phyloP scores from a whole-genome alignment of 768 basidiomycete species.

The Nidularia pulvinata region DNA sequence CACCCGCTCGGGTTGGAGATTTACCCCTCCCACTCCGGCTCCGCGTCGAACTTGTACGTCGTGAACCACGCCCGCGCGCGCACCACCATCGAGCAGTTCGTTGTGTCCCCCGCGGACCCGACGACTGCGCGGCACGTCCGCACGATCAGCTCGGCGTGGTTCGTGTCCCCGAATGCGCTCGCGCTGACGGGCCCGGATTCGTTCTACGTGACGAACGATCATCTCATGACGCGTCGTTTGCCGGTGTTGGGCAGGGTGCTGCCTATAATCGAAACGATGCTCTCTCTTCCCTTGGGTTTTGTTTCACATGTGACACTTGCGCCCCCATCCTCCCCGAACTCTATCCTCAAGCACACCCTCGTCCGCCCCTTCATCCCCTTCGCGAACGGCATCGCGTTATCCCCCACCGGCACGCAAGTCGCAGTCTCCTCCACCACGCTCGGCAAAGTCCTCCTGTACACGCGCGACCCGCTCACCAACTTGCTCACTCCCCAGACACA shows the following conservation, averaged over 20 bases:
- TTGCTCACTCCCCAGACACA: slow-evolving; percentile 31
- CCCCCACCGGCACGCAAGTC: slow-evolving; percentile 43
- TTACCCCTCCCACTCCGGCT: slow-evolving; percentile 46
- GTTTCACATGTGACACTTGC: slow-evolving; percentile 53
- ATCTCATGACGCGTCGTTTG: slow-evolving; percentile 62
- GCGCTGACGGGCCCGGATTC: slow-evolving; percentile 64
- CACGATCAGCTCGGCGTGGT: slow-evolving; percentile 57
- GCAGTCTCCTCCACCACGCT: slow-evolving; percentile 59
- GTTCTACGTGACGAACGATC: slow-evolving; percentile 78
- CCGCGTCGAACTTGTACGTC: slow-evolving; percentile 57
- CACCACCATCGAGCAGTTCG: slow-evolving; percentile 72
- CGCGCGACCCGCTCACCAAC: slow-evolving; percentile 43
- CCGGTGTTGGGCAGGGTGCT: slow-evolving; percentile 49
- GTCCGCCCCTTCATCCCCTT: slow-evolving; percentile 55
- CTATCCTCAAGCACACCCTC: slow-evolving; percentile 32
- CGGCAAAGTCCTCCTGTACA: slow-evolving; percentile 48
- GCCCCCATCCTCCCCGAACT: slow-evolving; percentile 12
- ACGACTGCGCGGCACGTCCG: slow-evolving; percentile 51
- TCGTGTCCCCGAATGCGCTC: slow-evolving; percentile 67
- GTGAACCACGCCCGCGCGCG: slow-evolving; percentile 66
- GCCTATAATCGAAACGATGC: slow-evolving; percentile 53
- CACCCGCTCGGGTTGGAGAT: slow-evolving; percentile 71
- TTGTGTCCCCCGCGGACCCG: slow-evolving; percentile 41
- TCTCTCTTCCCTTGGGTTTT: slow-evolving; percentile 59
- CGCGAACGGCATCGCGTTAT: slow-evolving; percentile 69